Evolutionary conservation across 805 yeast genomes (phyloP).

Genomic region (Candida nanaspora): DNA sequence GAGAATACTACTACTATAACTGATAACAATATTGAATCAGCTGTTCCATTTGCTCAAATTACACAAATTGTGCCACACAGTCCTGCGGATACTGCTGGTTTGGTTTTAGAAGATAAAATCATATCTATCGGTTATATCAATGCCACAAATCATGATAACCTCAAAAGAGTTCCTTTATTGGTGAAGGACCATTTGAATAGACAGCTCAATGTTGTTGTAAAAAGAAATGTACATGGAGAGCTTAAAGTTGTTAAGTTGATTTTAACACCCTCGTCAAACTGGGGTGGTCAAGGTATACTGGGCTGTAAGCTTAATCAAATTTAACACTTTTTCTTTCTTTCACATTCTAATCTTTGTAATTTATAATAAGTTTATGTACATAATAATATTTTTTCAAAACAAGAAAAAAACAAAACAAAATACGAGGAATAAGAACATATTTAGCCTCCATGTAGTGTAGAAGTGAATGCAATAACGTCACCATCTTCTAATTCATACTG

Average conservation of each 20-base stretch:
- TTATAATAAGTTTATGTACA: too few species aligned
- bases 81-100: conserved; percentile 51
- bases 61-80: conserved; percentile 40
- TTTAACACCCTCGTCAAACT: conserved; percentile 40
- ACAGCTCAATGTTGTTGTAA: conserved; percentile 16
- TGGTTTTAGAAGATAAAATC: conserved; percentile 47
- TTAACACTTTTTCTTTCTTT: too few species aligned
- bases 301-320: conserved; percentile 55
- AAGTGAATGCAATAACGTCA: conserved; percentile 80
- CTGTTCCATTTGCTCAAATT: conserved; percentile 50
- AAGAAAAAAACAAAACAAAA: background rate
- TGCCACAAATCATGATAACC: conserved; percentile 41
- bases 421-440: background rate
- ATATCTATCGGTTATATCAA: conserved; percentile 46
- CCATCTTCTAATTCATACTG: conserved; percentile 68
- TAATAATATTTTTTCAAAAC: too few species aligned
- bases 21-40: too few species aligned
- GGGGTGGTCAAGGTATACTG: conserved; percentile 64
- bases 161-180: conserved; percentile 35
- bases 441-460: conserved; percentile 92
- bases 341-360: too few species aligned
- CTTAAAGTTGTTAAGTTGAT: conserved; percentile 15
- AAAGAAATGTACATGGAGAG: conserved; percentile 23
- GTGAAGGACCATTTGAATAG: conserved; percentile 28
- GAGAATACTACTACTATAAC: background rate